Conservation (phyloP, 305 asterid genomes). For the Rubia occidens region DNA sequence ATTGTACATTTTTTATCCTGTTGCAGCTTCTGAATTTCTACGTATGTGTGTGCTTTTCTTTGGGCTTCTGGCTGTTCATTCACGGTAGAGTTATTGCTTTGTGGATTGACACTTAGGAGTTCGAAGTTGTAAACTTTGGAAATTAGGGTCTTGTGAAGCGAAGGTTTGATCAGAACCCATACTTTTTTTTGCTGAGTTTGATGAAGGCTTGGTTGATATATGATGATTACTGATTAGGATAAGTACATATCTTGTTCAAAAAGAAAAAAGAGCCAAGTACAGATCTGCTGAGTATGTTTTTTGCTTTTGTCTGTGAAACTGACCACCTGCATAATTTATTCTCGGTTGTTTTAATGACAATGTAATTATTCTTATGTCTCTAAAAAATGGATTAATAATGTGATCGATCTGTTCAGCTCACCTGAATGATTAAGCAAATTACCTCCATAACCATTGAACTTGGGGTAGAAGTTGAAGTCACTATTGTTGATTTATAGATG, state of each 20-base stretch:
- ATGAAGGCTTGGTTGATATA: neutral
- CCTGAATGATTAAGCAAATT: conserved; percentile 81
- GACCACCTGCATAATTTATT: neutral
- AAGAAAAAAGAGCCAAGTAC: neutral
- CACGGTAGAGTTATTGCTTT: neutral
- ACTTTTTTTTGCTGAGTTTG: neutral
- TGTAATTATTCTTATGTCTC: neutral
- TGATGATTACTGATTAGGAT: neutral
- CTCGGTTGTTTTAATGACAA: neutral
- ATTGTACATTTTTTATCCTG: no score
- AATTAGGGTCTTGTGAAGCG: no score
- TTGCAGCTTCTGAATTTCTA: no score
- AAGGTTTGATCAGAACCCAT: neutral
- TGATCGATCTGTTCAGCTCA: conserved; percentile 87
- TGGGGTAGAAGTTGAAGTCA: conserved; percentile 94
- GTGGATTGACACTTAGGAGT: neutral
- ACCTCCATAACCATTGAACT: conserved; percentile 77
- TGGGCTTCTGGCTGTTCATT: neutral
- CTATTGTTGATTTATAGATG: conserved; percentile 64
- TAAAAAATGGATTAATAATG: conserved; percentile 7
- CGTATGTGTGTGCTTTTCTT: neutral
- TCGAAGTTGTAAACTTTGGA: neutral
- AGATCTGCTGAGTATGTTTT: neutral
- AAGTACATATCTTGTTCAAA: no score
- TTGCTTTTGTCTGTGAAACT: neutral